Evolutionary conservation across 164 flowering plant genomes (phyloP).

Genomic region (Cinnamomum micranthum): DNA sequence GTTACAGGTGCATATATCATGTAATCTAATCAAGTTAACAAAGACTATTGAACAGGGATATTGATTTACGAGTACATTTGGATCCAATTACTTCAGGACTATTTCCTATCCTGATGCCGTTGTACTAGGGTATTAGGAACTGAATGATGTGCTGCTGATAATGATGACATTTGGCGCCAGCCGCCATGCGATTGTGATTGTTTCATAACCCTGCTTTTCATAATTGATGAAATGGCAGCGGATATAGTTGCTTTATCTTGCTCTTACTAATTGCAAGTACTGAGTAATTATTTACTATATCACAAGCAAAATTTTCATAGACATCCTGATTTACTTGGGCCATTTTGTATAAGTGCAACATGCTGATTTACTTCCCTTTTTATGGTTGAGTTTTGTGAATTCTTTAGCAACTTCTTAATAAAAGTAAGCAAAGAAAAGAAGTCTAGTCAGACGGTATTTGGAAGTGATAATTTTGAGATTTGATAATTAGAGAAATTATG

Average conservation of each 20-base stretch:
- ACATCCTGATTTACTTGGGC: neutral
- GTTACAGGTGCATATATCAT: conserved; percentile 50
- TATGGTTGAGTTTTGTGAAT: neutral
- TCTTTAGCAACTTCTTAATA: too few species aligned
- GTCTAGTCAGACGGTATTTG: too few species aligned
- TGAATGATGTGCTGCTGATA: neutral
- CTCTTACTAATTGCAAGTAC: neutral
- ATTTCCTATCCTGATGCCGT: conserved; percentile 1
- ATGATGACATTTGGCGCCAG: neutral
- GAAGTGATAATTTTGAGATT: too few species aligned
- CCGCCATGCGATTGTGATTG: neutral
- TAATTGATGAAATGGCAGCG: neutral
- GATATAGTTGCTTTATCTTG: neutral
- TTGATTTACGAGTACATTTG: conserved; percentile 31
- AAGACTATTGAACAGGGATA: conserved; percentile 37
- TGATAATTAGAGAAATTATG: too few species aligned
- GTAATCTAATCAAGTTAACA: conserved; percentile 42
- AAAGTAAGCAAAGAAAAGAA: too few species aligned
- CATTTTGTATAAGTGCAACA: neutral
- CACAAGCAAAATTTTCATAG: neutral
- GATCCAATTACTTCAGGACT: conserved; percentile 11
- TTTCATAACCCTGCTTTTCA: neutral
- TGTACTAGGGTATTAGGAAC: conserved; percentile 3
- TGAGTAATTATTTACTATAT: too few species aligned
- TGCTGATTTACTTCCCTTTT: neutral